Evolutionary conservation across 2,329 filamentous ascomycete genomes (phyloP).

Genomic region (Fusarium austroafricanum): DNA sequence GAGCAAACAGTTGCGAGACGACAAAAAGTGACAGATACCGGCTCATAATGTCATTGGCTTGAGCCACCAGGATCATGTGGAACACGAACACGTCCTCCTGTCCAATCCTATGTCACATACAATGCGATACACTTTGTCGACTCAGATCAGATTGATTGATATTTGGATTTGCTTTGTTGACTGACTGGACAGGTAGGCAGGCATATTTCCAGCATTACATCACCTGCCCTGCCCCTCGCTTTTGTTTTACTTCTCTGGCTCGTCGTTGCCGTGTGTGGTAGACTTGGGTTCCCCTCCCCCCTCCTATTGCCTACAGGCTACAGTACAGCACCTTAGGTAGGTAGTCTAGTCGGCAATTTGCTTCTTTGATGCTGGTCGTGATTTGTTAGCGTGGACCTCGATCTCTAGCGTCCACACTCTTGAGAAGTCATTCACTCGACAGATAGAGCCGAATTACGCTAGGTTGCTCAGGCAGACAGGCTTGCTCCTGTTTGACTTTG

Average conservation of each 20-base stretch:
- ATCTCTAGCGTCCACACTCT: slow-evolving; percentile 29
- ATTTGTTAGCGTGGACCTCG: slow-evolving; percentile 33
- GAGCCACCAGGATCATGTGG: slow-evolving; percentile 1
- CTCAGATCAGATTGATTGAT: neutral
- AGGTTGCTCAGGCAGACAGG: slow-evolving; percentile 15
- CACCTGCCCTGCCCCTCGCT: slow-evolving; percentile 24
- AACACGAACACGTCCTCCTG: neutral
- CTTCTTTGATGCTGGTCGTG: slow-evolving; percentile 31
- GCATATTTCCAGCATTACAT: slow-evolving; percentile 24
- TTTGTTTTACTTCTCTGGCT: slow-evolving; percentile 18
- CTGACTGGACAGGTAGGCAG: neutral
- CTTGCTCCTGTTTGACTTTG: slow-evolving; percentile 42
- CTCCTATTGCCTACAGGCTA: neutral
- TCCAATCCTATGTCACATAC: neutral
- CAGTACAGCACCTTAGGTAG: too few relatives aligned
- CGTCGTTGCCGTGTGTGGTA: neutral
- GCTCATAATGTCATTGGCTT: neutral
- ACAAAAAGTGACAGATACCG: slow-evolving; percentile 3
- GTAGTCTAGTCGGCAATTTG: slow-evolving; percentile 21
- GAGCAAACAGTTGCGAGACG: neutral
- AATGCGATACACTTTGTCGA: neutral
- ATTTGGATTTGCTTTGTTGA: slow-evolving; percentile 23
- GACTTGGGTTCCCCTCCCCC: neutral
- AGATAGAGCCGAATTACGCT: slow-evolving; percentile 15
- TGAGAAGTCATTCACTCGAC: slow-evolving; percentile 17